Evolutionary conservation across 202 grass and related monocot species (phyloP).

Genomic region (Carex arenaria): DNA sequence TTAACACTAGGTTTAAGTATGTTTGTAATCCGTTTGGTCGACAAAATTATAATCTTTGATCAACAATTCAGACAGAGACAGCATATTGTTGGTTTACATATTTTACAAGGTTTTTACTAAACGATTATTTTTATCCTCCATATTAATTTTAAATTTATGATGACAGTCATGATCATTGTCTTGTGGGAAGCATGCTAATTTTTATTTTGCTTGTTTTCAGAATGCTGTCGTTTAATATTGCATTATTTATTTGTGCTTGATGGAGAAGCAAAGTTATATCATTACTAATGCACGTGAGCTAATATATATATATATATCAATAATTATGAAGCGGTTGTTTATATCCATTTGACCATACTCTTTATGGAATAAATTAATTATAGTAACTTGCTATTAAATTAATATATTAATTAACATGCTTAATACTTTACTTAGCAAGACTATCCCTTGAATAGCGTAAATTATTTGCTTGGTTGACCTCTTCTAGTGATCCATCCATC

Average conservation of each 20-base stretch:
- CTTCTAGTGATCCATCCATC: neutral
- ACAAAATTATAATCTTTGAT: no score
- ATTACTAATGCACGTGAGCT: neutral
- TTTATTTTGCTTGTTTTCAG: neutral
- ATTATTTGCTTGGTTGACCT: neutral
- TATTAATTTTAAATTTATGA: neutral
- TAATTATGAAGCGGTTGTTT: neutral
- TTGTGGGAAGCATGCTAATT: neutral
- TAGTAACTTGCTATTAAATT: neutral
- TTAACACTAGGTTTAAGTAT: no score
- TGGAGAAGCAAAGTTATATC: neutral
- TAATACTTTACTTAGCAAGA: neutral
- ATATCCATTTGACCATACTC: neutral
- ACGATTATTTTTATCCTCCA: neutral
- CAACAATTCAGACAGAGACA: no score
- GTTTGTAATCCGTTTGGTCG: no score
- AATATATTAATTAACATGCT: neutral
- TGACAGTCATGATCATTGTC: neutral
- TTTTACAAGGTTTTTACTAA: no score
- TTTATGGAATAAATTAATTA: neutral
- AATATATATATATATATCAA: neutral
- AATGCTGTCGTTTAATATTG: neutral
- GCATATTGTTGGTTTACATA: no score
- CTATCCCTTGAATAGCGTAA: neutral
- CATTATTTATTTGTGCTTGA: neutral